Base-by-base conservation (phyloP, 78 protist genomes). In the Dictyostelium intermedium region DNA sequence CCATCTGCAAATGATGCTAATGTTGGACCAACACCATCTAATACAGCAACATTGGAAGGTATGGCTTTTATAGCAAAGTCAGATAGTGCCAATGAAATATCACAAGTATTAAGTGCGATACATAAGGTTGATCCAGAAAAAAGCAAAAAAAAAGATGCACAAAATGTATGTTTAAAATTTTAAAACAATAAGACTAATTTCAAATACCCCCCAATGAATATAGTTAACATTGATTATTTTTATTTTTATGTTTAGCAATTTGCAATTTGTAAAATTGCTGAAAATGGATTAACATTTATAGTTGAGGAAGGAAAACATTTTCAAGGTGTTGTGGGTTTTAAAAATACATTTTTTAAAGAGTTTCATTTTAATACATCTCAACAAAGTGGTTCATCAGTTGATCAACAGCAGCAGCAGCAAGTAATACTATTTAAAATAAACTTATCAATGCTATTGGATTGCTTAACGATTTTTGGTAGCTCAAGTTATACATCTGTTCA, bases 251-350 rank as follows among this genome's bases (percentile, higher is more conserved):
- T n/a, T n/a, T 47, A 80, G 69, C 84, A 80, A 82, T 82, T 34
- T 82, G 86, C 66, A 23, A 82, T 63, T 20, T 25, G 39, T 82
- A 82, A 60, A 56, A 87, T 87, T 32, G 8, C 66, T 76, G 27
- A 23, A 16, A 4, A 1, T 14, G 47, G 47, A 11, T 37, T 87
- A 23, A 34, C 72, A 45, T 87, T 87, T 63, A 76, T 53, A 13
- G 82, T 61, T 14, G 92, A 87, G 14, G 92, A 87, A 35, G 83
- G 87, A 4, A 87, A 74, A 60, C 83, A 80, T 18, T 87, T 76
- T 50, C 92, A 87, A 76, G 92, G 84, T 27, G 0, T 11, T 6
- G 83, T 25, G 25, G 50, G 35, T 20, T 69, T 87, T 30, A 78
- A 87, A 77, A 60, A 50, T 25, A 27, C 73, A 43, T 63, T 87